Percentiles rank a stretch among this genome's conserved stretches.
Evolutionary conservation across 495 filamentous ascomycete species (phyloP).

Genomic region (Hamigera avellanea): DNA sequence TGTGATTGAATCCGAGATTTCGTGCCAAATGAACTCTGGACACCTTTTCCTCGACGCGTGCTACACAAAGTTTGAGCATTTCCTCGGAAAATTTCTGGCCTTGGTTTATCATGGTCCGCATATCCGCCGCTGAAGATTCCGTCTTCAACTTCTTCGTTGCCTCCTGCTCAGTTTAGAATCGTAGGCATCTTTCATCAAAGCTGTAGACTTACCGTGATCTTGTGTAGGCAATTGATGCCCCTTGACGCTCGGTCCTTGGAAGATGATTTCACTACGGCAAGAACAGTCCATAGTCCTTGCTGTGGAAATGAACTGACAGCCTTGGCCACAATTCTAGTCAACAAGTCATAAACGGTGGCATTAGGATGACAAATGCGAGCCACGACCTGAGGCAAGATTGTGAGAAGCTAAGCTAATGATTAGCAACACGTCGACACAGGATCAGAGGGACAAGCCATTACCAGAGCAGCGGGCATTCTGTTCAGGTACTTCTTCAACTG

Average conservation of each 20-base stretch:
- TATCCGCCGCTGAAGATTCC: conserved; percentile 33
- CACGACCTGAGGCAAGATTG: conserved; percentile 82
- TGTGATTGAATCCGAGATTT: conserved; percentile 75
- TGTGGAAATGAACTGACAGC: conserved; percentile 70
- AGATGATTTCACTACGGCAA: conserved; percentile 61
- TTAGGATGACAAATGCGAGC: conserved; percentile 85
- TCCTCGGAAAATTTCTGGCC: conserved; percentile 78
- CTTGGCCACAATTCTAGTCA: conserved; percentile 69
- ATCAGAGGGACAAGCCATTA: conserved; percentile 6
- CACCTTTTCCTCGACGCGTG: conserved; percentile 55
- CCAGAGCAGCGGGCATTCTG: conserved; percentile 68
- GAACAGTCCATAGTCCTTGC: conserved; percentile 86
- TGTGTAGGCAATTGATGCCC: conserved; percentile 38
- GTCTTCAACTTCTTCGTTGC: conserved; percentile 29
- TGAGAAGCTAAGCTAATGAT: conserved; percentile 58
- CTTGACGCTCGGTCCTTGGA: conserved; percentile 36
- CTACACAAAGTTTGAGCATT: conserved; percentile 68
- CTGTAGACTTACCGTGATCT: conserved; percentile 21
- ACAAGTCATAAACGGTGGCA: conserved; percentile 55
- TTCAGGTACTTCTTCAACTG: conserved; percentile 63
- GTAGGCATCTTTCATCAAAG: background rate
- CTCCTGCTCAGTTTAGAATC: conserved; percentile 22
- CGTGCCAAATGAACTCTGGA: conserved; percentile 59
- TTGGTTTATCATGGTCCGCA: conserved; percentile 60
- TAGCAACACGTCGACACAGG: conserved; percentile 6